Evolutionary conservation across 1,139 yeast species (phyloP).

Genomic region (Pichia sp.): DNA sequence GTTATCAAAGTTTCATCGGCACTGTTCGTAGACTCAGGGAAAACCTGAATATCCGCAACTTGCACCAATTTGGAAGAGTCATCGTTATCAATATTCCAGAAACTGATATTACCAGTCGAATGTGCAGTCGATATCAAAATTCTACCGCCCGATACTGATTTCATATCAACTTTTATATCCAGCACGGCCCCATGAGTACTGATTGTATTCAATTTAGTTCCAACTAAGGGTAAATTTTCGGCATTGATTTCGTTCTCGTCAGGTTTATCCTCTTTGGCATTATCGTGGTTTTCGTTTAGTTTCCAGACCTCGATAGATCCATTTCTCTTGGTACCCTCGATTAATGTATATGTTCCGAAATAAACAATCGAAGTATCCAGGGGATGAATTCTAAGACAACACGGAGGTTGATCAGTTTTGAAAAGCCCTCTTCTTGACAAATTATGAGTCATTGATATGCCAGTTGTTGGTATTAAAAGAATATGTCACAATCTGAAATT

Average conservation of each 20-base stretch:
- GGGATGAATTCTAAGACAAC: slow-evolving; percentile 62
- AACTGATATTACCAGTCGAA: slow-evolving; percentile 63
- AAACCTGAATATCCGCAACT: slow-evolving; percentile 31
- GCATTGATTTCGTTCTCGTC: slow-evolving; percentile 13
- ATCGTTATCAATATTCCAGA: slow-evolving; percentile 42
- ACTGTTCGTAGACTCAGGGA: slow-evolving; percentile 27
- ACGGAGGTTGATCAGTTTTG: slow-evolving; percentile 65
- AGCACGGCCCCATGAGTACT: slow-evolving; percentile 58
- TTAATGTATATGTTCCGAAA: slow-evolving; percentile 74
- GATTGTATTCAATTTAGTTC: slow-evolving; percentile 14
- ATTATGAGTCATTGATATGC: slow-evolving; percentile 5
- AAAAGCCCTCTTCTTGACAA: slow-evolving; percentile 13
- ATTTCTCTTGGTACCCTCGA: slow-evolving; percentile 49
- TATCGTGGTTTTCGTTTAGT: slow-evolving; percentile 10
- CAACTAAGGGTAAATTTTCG: slow-evolving; percentile 16
- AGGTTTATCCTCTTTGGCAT: slow-evolving; percentile 3
- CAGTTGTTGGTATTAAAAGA: background rate
- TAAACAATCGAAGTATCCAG: slow-evolving; percentile 36
- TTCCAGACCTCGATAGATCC: slow-evolving; percentile 68
- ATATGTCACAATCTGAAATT: too few species aligned
- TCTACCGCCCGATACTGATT: slow-evolving; percentile 28
- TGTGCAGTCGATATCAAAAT: slow-evolving; percentile 56
- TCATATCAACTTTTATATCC: slow-evolving; percentile 62
- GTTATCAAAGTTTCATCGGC: slow-evolving; percentile 41
- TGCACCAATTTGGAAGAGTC: slow-evolving; percentile 16